A percentile compares a stretch with the other conserved stretches of the same genome.
Conservation (phyloP, 78 protist genomes). For the slime mould (Dictyostelium discoideum) region DNA sequence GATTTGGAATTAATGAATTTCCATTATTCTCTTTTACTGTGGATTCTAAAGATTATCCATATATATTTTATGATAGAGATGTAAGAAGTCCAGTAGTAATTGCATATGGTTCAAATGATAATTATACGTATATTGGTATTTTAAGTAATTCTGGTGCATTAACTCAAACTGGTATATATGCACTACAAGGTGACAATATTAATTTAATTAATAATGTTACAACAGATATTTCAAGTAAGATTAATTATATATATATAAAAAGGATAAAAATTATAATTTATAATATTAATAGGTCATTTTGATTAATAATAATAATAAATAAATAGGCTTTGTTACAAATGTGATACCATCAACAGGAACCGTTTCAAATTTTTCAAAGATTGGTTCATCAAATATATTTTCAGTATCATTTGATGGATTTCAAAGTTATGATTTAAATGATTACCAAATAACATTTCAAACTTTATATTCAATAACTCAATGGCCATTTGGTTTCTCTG, state of each 20-base stretch:
- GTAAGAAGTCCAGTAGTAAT: neutral
- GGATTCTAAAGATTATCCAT: neutral
- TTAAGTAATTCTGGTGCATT: neutral
- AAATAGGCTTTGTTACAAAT: neutral
- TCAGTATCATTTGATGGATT: neutral
- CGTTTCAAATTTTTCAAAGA: neutral
- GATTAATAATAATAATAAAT: no score
- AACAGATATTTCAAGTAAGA: neutral
- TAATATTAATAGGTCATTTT: no score
- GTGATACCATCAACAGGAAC: neutral
- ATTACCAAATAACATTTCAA: neutral
- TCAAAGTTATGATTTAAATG: neutral
- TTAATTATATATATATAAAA: no score
- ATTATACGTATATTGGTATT: neutral
- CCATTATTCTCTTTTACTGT: neutral
- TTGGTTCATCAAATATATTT: neutral
- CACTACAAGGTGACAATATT: neutral
- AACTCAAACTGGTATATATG: neutral
- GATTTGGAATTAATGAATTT: neutral
- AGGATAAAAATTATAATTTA: no score
- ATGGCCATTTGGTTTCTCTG: neutral
- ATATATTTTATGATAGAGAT: neutral
- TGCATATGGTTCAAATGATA: neutral
- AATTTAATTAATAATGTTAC: neutral
- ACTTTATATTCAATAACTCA: neutral